Conservation (phyloP, 139 green algal genomes). For the Monoraphidium neglectum region DNA sequence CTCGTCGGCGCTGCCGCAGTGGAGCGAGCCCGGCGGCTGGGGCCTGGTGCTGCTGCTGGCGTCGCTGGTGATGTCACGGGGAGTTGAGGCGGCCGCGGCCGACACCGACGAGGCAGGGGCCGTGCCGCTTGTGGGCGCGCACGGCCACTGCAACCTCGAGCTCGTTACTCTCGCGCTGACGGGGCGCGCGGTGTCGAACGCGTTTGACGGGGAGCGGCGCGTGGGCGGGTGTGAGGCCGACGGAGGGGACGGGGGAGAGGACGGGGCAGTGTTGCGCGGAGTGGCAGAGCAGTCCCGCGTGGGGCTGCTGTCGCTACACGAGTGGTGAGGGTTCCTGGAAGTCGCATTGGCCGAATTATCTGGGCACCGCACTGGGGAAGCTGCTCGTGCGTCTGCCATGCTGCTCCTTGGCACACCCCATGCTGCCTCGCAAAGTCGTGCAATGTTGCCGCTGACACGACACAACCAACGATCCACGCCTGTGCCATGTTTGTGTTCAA, state of each 20-base stretch:
- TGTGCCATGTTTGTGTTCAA: background rate
- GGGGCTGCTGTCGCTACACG: constrained; percentile 70
- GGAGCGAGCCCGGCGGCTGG: constrained; percentile 38
- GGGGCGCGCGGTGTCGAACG: constrained; percentile 47
- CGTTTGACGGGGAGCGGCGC: constrained; percentile 53
- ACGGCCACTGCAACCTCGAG: constrained; percentile 71
- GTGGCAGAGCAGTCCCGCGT: constrained; percentile 37
- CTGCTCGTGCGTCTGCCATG: background rate
- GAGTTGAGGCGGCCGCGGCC: too few species aligned
- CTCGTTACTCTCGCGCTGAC: constrained; percentile 63
- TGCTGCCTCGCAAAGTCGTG: background rate
- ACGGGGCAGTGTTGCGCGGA: constrained; percentile 43
- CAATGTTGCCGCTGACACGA: background rate
- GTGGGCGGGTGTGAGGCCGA: background rate
- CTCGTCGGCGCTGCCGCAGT: constrained; percentile 12
- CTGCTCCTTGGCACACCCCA: background rate
- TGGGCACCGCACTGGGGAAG: background rate
- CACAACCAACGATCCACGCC: background rate
- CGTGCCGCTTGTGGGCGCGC: constrained; percentile 44
- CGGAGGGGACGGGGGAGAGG: constrained; percentile 3
- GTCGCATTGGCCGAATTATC: constrained; percentile 16
- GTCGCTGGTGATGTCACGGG: constrained; percentile 46
- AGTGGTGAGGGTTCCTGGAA: constrained; percentile 67
- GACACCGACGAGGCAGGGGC: constrained; percentile 71
- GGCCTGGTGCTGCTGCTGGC: constrained; percentile 63